A percentile compares a stretch with the other conserved stretches of the same genome.
These are phyloP conservation scores for Capsicum rhomboideum DNA, from an alignment of 257 asterid species.

Conservation along the genomic window DNA sequence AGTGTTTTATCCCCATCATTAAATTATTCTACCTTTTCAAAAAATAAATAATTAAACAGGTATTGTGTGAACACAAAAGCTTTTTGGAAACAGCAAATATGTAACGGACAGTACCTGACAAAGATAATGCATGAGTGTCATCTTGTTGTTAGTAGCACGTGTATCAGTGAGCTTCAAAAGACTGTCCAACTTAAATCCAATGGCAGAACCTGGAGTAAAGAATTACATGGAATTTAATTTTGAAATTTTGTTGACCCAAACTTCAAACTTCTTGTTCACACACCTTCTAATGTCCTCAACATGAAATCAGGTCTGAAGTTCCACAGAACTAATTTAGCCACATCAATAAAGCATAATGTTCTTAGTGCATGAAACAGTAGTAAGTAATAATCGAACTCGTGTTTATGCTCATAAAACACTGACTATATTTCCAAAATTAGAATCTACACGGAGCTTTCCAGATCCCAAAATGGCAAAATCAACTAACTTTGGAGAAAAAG, in stretches of 20 bases:
- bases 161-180: constrained; percentile 94
- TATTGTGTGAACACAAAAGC: not conserved
- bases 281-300: not conserved
- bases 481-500: not conserved
- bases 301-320: not conserved
- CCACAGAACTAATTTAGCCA: not conserved
- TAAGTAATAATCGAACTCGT: not conserved
- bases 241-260: not conserved
- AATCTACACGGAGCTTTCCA: not conserved
- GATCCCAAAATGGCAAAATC: not conserved
- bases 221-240: not conserved
- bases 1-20: not conserved
- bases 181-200: constrained; percentile 97
- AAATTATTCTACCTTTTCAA: not conserved
- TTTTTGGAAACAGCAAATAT: not conserved
- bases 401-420: not conserved
- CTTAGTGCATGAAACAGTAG: not conserved
- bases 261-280: not conserved
- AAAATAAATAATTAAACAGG: not conserved
- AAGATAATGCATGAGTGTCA: constrained; percentile 98
- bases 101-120: constrained; percentile 49
- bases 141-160: constrained; percentile 82
- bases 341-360: not conserved
- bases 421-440: not conserved
- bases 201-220: constrained; percentile 53